These are phyloP conservation scores for Metschnikowia henanensis DNA, from an alignment of 805 yeast genomes.

Conservation along the genomic window DNA sequence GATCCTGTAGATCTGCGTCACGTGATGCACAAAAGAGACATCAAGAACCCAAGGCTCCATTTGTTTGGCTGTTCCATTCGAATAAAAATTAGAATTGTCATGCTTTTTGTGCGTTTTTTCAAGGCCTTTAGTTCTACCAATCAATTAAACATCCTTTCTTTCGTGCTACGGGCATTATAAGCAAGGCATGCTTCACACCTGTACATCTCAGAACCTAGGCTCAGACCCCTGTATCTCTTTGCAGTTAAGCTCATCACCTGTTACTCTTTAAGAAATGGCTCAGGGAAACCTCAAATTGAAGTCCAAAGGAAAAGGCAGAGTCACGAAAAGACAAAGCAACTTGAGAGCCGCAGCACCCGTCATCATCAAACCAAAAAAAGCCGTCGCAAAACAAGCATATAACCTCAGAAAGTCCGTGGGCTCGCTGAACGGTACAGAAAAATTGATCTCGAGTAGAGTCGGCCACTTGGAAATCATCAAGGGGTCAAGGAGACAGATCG, in stretches of 20 bases:
- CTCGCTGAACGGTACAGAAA: constrained; percentile 58
- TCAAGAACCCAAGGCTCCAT: too few species aligned
- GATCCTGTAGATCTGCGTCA: too few species aligned
- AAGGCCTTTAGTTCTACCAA: too few species aligned
- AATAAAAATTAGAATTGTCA: too few species aligned
- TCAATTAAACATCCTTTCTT: not conserved
- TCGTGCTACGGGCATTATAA: too few species aligned
- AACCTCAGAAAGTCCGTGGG: constrained; percentile 52
- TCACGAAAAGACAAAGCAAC: constrained; percentile 64
- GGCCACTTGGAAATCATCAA: constrained; percentile 91
- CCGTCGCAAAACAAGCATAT: constrained; percentile 44
- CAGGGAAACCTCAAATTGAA: constrained; percentile 69
- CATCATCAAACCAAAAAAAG: constrained; percentile 65
- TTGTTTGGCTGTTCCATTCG: too few species aligned
- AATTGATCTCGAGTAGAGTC: constrained; percentile 80
- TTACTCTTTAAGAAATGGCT: constrained; percentile 47
- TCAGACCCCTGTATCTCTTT: not conserved
- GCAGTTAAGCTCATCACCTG: constrained; percentile 2
- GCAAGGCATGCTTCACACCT: not conserved
- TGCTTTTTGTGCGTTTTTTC: too few species aligned
- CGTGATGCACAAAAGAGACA: not conserved
- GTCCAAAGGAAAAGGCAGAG: constrained; percentile 47
- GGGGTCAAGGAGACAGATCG: constrained; percentile 85
- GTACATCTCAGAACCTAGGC: not conserved
- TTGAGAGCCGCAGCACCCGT: constrained; percentile 73